Evolutionary conservation across 78 protist genomes (phyloP).

Genomic region (Pigoraptor vietnamica): DNA sequence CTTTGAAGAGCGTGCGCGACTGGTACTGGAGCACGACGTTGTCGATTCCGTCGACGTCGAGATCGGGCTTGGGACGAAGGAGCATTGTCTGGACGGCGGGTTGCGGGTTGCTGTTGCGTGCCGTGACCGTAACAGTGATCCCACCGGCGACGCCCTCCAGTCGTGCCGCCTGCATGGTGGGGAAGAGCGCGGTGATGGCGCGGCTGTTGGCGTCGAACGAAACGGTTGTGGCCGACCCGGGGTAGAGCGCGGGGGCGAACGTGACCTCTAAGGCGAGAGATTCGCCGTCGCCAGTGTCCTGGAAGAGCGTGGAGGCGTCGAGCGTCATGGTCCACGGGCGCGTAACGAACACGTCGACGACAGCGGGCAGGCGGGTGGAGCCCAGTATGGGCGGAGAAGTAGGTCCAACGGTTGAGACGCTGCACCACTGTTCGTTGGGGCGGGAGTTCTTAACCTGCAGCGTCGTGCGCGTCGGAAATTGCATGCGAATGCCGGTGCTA

Average conservation of each 20-base stretch:
- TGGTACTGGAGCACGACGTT: background rate
- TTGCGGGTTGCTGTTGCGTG: background rate
- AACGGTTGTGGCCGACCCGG: background rate
- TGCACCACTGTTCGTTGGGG: background rate
- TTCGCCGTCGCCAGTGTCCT: background rate
- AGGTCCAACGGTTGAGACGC: background rate
- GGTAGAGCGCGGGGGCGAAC: background rate
- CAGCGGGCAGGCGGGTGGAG: background rate
- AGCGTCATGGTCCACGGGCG: background rate
- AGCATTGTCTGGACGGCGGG: background rate
- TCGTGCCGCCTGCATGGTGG: background rate
- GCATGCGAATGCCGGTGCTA: background rate
- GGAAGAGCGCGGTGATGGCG: background rate
- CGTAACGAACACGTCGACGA: background rate
- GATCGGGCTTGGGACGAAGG: background rate
- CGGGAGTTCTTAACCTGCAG: background rate
- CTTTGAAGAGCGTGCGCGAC: background rate
- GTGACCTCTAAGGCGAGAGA: background rate
- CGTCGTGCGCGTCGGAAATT: background rate
- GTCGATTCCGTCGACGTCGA: background rate
- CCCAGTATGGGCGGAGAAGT: background rate
- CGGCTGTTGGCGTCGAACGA: background rate
- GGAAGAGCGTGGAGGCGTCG: background rate
- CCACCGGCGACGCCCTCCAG: background rate
- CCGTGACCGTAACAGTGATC: background rate